These are phyloP conservation scores for Aspergillus pseudoterreus DNA, from an alignment of 2,329 filamentous ascomycete species.

Conservation along the genomic window DNA sequence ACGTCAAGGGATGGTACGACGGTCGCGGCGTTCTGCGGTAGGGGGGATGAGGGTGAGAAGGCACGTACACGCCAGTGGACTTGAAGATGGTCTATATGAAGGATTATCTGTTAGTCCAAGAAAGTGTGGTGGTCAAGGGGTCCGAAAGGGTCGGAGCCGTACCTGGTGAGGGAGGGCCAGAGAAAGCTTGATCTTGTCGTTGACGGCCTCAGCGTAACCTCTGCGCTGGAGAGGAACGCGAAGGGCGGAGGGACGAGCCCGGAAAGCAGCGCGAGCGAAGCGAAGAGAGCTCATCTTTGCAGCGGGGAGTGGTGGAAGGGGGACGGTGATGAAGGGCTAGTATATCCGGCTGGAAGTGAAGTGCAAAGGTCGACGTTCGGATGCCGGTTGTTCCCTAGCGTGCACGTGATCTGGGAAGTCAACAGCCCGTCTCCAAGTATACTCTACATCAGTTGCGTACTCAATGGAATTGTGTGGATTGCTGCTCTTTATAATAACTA, in stretches of 20 bases:
- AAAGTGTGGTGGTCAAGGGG: slow-evolving; percentile 3
- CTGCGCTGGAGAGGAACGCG: slow-evolving; percentile 75
- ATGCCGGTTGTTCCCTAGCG: slow-evolving; percentile 39
- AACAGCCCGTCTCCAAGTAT: no score
- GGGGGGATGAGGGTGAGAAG: slow-evolving; percentile 1
- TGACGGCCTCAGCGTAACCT: slow-evolving; percentile 83
- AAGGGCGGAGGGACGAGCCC: slow-evolving; percentile 74
- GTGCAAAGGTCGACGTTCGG: slow-evolving; percentile 38
- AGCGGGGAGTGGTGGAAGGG: slow-evolving; percentile 25
- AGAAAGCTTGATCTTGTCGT: slow-evolving; percentile 98
- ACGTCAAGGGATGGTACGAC: slow-evolving; percentile 10
- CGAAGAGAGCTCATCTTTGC: slow-evolving; percentile 84
- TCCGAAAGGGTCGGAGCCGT: slow-evolving; percentile 44
- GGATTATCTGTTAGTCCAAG: slow-evolving; percentile 20
- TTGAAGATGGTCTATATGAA: slow-evolving; percentile 62
- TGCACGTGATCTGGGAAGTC: background rate
- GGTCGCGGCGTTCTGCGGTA: slow-evolving; percentile 8
- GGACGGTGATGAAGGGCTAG: slow-evolving; percentile 24
- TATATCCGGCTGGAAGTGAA: slow-evolving; percentile 33
- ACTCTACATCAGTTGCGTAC: no score
- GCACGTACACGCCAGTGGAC: slow-evolving; percentile 65
- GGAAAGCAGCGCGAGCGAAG: slow-evolving; percentile 83
- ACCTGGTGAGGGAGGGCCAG: slow-evolving; percentile 98
- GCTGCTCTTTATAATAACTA: slow-evolving; percentile 6
- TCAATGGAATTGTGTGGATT: background rate